Evolutionary conservation across 495 filamentous ascomycete genomes (phyloP), one percentile per base, ranked within the genome.

Genomic region (Collariella sp.): DNA sequence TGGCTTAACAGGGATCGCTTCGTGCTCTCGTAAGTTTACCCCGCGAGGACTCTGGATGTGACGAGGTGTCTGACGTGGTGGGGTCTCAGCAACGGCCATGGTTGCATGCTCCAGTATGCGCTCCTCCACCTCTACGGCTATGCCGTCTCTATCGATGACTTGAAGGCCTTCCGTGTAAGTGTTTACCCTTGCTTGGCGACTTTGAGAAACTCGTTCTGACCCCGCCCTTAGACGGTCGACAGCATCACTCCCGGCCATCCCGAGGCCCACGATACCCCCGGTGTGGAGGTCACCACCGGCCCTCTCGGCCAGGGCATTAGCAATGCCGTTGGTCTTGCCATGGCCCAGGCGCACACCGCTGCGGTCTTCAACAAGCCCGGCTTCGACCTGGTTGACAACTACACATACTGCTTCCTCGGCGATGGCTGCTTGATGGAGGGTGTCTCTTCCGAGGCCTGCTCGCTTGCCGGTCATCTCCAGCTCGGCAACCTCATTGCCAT

Each of bases 341-440:
- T 97, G 65, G 94, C 90, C 50, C 87, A 97, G 78, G 84, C 83
- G 49, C 91, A 97, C 70, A 86, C 86, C 48, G 89, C 82, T 54
- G 94, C 83, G 64, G 77, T 76, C 65, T 99, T 93, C 83, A 99
- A 99, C 84, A 97, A 95, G 80, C 88, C 91, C 64, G 90, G 88
- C 57, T 97, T 82, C 72, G 83, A 90, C 46, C 72, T 99, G 31
- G 74, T 94, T 76, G 86, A 89, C 80, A 97, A 97, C 83, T 83
- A 97, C 83, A 99, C 93, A 65, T 99, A 87, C 74, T 71, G 62
- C 71, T 95, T 96, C 82, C 88, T 99, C 70, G 93, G 93, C 71
- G 93, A 99, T 81, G 93, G 93, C 47, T 99, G 93, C 73, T 83
- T 91, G 72, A 94, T 94, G 91, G 93, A 99, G 78, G 93, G 93